Percentiles rank a stretch among this genome's conserved stretches.
phyloP scores from a whole-genome alignment of 306 rosid genomes.

The Cucumis hystrix region DNA sequence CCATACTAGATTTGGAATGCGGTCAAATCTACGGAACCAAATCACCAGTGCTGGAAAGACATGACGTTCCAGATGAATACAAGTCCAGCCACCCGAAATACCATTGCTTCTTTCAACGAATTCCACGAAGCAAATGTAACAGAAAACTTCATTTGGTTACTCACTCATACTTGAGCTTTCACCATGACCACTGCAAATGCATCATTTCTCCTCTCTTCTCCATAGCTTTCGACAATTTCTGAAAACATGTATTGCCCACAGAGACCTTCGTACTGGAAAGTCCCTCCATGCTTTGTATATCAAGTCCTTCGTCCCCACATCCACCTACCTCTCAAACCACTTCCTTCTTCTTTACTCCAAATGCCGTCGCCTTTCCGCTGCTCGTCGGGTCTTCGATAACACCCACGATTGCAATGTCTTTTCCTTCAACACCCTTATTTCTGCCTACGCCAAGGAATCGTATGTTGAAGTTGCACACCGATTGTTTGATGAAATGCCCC shows the following conservation, averaged over 20 bases:
- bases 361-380: slow-evolving; percentile 23
- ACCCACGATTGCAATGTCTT: slow-evolving; percentile 30
- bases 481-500: slow-evolving; percentile 4
- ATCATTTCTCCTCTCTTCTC: background rate
- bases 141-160: background rate
- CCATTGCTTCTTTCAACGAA: too few species aligned
- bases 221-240: background rate
- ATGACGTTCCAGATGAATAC: too few species aligned
- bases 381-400: slow-evolving; percentile 18
- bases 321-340: slow-evolving; percentile 40
- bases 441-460: slow-evolving; percentile 19
- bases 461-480: slow-evolving; percentile 1
- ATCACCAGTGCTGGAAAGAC: too few species aligned
- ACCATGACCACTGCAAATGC: slow-evolving; percentile 1
- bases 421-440: slow-evolving; percentile 31
- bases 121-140: background rate
- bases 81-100: too few species aligned
- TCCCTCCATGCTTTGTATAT: slow-evolving; percentile 2
- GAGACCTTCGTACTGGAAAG: slow-evolving; percentile 3
- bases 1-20: too few species aligned
- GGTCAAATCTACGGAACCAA: too few species aligned
- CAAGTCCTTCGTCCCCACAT: slow-evolving; percentile 6
- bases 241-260: background rate
- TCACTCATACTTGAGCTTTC: background rate
- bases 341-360: slow-evolving; percentile 42